Evolutionary conservation across 306 rosid genomes (phyloP), one percentile per base, ranked within the genome.

Genomic region (Ceratonia siliqua): DNA sequence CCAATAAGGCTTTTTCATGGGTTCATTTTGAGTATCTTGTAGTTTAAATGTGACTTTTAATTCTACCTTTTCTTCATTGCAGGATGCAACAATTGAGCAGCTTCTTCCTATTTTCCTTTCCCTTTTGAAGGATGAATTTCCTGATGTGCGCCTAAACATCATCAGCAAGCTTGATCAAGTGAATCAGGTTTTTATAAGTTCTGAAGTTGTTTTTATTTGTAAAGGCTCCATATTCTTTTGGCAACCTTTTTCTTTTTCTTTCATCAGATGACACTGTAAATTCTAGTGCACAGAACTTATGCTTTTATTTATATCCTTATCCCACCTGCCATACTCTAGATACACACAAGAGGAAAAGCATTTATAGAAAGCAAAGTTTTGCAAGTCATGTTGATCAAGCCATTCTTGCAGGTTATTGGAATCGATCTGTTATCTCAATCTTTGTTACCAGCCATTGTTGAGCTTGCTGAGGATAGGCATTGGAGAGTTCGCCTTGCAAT

Each of bases 161-260:
- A 94, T 94, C 83, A 94, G 98, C 96, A 94, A 94, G 82, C 97
- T 94, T 55, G 98, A 94, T 87, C 97, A 94, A 94, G 98, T 94
- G 78, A 94, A 94, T 81, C 96, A 94, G 98, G 98, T 91, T 71
- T 80, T 77, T 53, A 1, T 59, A 65, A 36, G 48, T 58, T 78
- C 39, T 62, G 65, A 24, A 38, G 76, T 73, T 62, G 10, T 52
- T 62, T 75, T 72, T 22, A 20, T 67, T 79, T 72, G 43, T 25
- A 2, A 39, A 27, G 61, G 27, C 55, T 54, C 8, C 57, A 0
- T 48, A 69, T 22, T 68, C 14, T 79, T 18, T 17, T 55, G 55
- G 62, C 53, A 76, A n/a, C 49, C 62, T 7, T 38, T 64, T 3
- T 54, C 54, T 20, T 10, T 54, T 62, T 22, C 15, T 68, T 62